Conservation (phyloP, 2,329 filamentous ascomycete genomes). For the Emmonsia crescens region DNA sequence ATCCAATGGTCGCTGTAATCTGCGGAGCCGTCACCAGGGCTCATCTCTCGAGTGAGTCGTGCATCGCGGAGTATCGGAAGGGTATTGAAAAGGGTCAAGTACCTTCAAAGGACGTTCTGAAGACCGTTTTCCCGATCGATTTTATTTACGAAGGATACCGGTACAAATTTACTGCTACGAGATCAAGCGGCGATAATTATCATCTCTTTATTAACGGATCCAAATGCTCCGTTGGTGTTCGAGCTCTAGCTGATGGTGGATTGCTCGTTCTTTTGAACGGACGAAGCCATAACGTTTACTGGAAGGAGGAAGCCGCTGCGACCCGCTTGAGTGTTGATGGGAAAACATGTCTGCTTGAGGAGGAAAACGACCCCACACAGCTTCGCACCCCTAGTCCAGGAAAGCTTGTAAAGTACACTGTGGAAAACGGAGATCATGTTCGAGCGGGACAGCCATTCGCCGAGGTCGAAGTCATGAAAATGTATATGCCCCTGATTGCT, state of each 20-base stretch:
- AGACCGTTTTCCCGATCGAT: slow-evolving; percentile 94
- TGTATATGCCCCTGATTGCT: slow-evolving; percentile 98
- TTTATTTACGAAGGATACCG: slow-evolving; percentile 96
- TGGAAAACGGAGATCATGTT: slow-evolving; percentile 91
- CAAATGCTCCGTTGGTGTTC: slow-evolving; percentile 85
- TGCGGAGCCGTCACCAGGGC: slow-evolving; percentile 93
- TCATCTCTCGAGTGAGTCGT: slow-evolving; percentile 83
- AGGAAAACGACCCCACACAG: slow-evolving; percentile 98
- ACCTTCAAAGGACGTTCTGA: slow-evolving; percentile 88
- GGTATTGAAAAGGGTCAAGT: slow-evolving; percentile 96
- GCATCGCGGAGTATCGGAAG: slow-evolving; percentile 73
- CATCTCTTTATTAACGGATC: slow-evolving; percentile 98
- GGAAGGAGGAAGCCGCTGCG: slow-evolving; percentile 96
- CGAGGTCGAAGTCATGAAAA: slow-evolving; percentile 99
- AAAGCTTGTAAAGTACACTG: slow-evolving; percentile 95
- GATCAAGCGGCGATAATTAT: slow-evolving; percentile 86
- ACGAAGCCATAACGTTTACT: slow-evolving; percentile 96
- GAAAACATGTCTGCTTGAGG: slow-evolving; percentile 95
- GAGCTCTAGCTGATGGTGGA: slow-evolving; percentile 86
- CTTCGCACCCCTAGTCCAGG: slow-evolving; percentile 88
- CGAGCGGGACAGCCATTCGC: slow-evolving; percentile 86
- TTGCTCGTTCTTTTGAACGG: slow-evolving; percentile 82
- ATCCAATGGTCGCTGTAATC: slow-evolving; percentile 85
- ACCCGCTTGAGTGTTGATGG: slow-evolving; percentile 93
- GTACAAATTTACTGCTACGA: slow-evolving; percentile 96